Base-by-base conservation (phyloP, 164 flowering plant species). In the Vitis cinerea region DNA sequence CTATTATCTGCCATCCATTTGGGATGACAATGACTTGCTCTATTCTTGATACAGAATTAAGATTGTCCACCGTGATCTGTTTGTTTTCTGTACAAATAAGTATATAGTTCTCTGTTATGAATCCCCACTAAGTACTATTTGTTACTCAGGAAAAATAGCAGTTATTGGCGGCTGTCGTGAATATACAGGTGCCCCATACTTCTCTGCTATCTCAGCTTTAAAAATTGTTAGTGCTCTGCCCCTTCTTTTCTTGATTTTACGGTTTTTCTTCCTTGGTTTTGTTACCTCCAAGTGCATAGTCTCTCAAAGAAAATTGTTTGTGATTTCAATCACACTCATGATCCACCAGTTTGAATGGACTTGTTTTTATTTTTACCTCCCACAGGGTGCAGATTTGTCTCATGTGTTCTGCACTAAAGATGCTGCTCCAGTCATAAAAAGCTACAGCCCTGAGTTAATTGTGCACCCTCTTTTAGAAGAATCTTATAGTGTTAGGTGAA, bases 181-280 rank as follows among this genome's bases (percentile, higher is more conserved):
- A 72, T 95, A 95, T 82, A 95, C 99, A 10, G 99, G 99, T 37
- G 99, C 99, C 58, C 99, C 99, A 59, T 95, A 95, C 78, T 95
- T 95, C 75, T 86, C 99, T 16, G 98, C 98, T 60, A 93, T 95
- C 76, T 95, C 99, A 30, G 99, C 99, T 57, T 71, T 95, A 62
- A 95, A 87, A 83, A 86, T 95, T 76, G 99, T 95, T 31, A 86
- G 93, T 85, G 13, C 59, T 68, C 57, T 65, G 23, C 8, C 61
- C 61, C 51, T 10, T 37, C 56, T 29, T 44, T 47, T 11, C 37
- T 64, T 61, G 1, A 27, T 52, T 31, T 47, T 52, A 6, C 31
- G 2, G 54, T 9, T 30, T 12, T 4, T 13, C 9, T 58, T 52
- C 37, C 11, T n/a, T 66, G 29, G 31, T 11, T 50, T 72, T 60